Percentiles rank a stretch among this genome's conserved stretches.
Conservation (phyloP, 2,329 filamentous ascomycete species). For the Bimuria novae-zelandiae region DNA sequence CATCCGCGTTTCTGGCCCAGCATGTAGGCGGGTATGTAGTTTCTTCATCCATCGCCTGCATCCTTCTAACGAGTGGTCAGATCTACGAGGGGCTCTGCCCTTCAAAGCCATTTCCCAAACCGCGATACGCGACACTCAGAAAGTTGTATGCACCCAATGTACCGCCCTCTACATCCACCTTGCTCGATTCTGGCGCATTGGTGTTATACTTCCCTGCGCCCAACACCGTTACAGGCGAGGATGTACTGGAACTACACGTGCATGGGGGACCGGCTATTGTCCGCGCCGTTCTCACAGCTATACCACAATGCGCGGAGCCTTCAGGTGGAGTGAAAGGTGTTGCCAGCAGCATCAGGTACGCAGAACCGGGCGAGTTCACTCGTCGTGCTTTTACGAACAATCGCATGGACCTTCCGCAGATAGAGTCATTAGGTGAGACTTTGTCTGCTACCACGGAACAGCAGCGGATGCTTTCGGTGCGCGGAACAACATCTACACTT, state of each 20-base stretch:
- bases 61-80: slow-evolving; percentile 41
- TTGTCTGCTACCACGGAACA: slow-evolving; percentile 80
- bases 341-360: slow-evolving; percentile 69
- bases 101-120: slow-evolving; percentile 56
- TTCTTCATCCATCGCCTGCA: background rate
- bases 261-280: slow-evolving; percentile 90
- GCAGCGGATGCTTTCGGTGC: slow-evolving; percentile 83
- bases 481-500: slow-evolving; percentile 72
- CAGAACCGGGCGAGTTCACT: slow-evolving; percentile 95
- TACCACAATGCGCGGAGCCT: slow-evolving; percentile 58
- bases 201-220: slow-evolving; percentile 83
- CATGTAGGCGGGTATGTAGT: slow-evolving; percentile 65
- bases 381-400: slow-evolving; percentile 87
- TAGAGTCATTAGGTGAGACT: slow-evolving; percentile 66
- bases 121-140: slow-evolving; percentile 71
- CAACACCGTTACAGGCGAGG: slow-evolving; percentile 86
- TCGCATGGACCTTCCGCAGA: slow-evolving; percentile 84
- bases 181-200: slow-evolving; percentile 78
- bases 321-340: slow-evolving; percentile 4
- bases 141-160: slow-evolving; percentile 67
- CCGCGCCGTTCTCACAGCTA: slow-evolving; percentile 79
- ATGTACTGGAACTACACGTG: slow-evolving; percentile 90
- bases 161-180: slow-evolving; percentile 46
- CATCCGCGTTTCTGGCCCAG: slow-evolving; percentile 81
- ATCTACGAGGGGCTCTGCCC: slow-evolving; percentile 70